A percentile compares a stretch with the other conserved stretches of the same genome.
Conservation (phyloP, 2,329 filamentous ascomycete genomes). For the Monosporascus sp. region DNA sequence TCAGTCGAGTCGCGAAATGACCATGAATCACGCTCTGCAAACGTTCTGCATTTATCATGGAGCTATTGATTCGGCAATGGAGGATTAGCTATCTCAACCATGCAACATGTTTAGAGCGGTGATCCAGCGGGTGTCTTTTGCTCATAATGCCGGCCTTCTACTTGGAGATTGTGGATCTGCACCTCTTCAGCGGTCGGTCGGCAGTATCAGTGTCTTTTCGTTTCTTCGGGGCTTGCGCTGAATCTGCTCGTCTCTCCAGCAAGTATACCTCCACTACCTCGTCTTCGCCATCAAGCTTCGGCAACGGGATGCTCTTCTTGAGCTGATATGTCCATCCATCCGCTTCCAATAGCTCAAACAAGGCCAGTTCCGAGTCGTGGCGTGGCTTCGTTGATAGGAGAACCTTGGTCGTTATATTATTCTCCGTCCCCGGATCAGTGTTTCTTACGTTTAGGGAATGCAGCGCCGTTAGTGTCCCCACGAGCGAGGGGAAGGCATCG, state of each 20-base stretch:
- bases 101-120: neutral
- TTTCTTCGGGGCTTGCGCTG: neutral
- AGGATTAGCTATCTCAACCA: neutral
- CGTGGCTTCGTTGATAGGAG: constrained; percentile 52
- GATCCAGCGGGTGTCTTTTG: no score
- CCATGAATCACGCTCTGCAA: constrained; percentile 66
- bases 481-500: constrained; percentile 48
- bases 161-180: neutral
- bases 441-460: constrained; percentile 32
- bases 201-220: neutral
- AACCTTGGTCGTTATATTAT: constrained; percentile 32
- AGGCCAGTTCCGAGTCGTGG: constrained; percentile 44
- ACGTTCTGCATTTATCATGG: constrained; percentile 58
- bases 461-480: constrained; percentile 47
- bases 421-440: constrained; percentile 2
- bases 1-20: constrained; percentile 68
- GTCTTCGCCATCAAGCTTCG: constrained; percentile 37
- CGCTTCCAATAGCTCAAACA: constrained; percentile 42
- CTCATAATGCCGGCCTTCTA: no score
- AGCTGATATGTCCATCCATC: constrained; percentile 41
- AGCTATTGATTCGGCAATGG: constrained; percentile 50
- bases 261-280: constrained; percentile 49
- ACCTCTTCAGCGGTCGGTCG: neutral
- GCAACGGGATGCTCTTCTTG: constrained; percentile 37
- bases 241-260: constrained; percentile 33